Conservation (phyloP, 176 grass and related monocot genomes). For the Carex kokanica region DNA sequence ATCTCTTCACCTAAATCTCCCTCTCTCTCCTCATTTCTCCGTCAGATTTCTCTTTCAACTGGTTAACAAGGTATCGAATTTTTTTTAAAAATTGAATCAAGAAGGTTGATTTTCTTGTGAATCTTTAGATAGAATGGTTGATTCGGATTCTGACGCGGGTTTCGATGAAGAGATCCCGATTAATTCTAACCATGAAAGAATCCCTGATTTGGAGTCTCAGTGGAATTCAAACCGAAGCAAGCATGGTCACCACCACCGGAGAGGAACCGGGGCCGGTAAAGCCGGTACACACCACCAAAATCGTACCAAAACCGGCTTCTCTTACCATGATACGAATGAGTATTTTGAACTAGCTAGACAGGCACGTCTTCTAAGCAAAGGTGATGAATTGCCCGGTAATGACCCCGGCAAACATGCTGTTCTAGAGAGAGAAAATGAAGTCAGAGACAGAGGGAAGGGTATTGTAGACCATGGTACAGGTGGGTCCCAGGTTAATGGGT, state of each 20-base stretch:
- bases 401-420: not conserved
- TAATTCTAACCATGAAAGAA: not conserved
- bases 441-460: conserved; percentile 9
- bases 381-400: not conserved
- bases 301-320: not conserved
- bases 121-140: conserved; percentile 11
- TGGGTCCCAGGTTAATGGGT: not conserved
- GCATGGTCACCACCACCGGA: not conserved
- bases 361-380: conserved; percentile 16
- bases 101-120: not conserved
- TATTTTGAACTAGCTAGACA: conserved; percentile 29
- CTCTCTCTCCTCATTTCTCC: not conserved
- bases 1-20: not conserved
- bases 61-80: not conserved
- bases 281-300: not conserved
- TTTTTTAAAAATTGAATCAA: not conserved
- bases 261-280: too few species aligned
- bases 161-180: not conserved
- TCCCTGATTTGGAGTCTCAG: not conserved
- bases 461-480: not conserved
- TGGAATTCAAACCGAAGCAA: conserved; percentile 6
- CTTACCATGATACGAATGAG: not conserved
- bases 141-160: conserved; percentile 21
- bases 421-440: not conserved
- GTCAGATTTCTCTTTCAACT: not conserved